Conservation (phyloP, 2,329 filamentous ascomycete genomes). For the Aureobasidium sp. region DNA sequence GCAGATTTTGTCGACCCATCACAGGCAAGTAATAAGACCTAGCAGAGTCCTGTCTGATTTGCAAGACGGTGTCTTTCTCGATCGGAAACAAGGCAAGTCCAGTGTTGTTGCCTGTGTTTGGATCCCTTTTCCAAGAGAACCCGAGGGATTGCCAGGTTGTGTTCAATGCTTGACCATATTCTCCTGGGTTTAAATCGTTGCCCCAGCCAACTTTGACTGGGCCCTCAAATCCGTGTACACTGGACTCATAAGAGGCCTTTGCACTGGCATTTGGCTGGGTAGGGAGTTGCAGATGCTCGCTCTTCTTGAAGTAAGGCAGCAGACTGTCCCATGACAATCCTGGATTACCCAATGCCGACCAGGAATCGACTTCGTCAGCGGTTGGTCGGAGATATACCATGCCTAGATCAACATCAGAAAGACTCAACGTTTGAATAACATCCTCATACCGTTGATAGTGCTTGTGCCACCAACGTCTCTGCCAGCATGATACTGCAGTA, state of each 20-base stretch:
- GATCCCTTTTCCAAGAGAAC: slow-evolving; percentile 30
- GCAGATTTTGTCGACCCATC: slow-evolving; percentile 37
- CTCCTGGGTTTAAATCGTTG: background rate
- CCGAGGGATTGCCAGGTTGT: slow-evolving; percentile 31
- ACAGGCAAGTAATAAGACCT: slow-evolving; percentile 33
- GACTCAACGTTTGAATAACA: background rate
- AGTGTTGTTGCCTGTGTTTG: slow-evolving; percentile 32
- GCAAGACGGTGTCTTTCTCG: slow-evolving; percentile 25
- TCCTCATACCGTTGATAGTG: slow-evolving; percentile 29
- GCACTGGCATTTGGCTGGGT: background rate
- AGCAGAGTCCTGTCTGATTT: slow-evolving; percentile 32
- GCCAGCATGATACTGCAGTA: slow-evolving; percentile 25
- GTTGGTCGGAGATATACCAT: slow-evolving; percentile 11
- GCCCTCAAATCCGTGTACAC: slow-evolving; percentile 10
- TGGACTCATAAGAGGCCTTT: background rate
- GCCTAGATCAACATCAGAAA: background rate
- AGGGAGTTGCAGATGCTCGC: slow-evolving; percentile 17
- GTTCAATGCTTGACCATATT: slow-evolving; percentile 23
- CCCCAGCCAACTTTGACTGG: slow-evolving; percentile 16
- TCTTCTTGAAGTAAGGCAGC: slow-evolving; percentile 22
- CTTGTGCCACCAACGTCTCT: slow-evolving; percentile 33
- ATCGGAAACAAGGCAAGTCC: slow-evolving; percentile 28
- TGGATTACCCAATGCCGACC: slow-evolving; percentile 21
- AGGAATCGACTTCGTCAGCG: slow-evolving; percentile 1
- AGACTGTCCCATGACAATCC: slow-evolving; percentile 24